A percentile compares a stretch with the other conserved stretches of the same genome.
These are phyloP conservation scores for Streptanthus diversifolius DNA, from an alignment of 345 rosid species.

Conservation along the genomic window DNA sequence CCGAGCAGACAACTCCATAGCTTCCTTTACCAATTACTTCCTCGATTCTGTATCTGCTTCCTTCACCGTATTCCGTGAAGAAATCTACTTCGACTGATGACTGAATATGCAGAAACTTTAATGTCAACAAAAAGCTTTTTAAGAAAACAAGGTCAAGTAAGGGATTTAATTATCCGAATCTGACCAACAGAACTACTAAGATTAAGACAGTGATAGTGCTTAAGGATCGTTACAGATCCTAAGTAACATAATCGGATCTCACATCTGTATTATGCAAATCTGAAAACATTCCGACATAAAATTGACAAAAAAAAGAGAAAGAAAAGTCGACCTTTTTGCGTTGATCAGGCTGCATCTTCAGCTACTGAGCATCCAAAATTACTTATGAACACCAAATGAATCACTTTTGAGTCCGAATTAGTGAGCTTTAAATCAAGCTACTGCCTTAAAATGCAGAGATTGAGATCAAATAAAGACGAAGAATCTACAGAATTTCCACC, in stretches of 20 bases:
- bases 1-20: slow-evolving; percentile 90
- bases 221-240: background rate
- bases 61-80: slow-evolving; percentile 92
- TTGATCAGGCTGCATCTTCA: slow-evolving; percentile 90
- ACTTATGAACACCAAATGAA: background rate
- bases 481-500: background rate
- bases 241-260: slow-evolving; percentile 7
- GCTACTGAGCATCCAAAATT: slow-evolving; percentile 45
- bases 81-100: slow-evolving; percentile 74
- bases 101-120: slow-evolving; percentile 31
- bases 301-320: background rate
- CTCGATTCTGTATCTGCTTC: slow-evolving; percentile 80
- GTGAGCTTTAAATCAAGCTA: slow-evolving; percentile 7
- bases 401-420: background rate
- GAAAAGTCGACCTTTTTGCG: slow-evolving; percentile 62
- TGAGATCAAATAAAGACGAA: background rate
- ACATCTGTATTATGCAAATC: background rate
- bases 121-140: background rate
- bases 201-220: slow-evolving; percentile 2
- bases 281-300: background rate
- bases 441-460: background rate
- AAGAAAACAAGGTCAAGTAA: background rate
- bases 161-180: background rate
- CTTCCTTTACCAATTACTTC: slow-evolving; percentile 96
- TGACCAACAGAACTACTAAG: background rate